These are phyloP conservation scores for Aspergillus incahuasiensis DNA, from an alignment of 495 filamentous ascomycete species.

Conservation along the genomic window DNA sequence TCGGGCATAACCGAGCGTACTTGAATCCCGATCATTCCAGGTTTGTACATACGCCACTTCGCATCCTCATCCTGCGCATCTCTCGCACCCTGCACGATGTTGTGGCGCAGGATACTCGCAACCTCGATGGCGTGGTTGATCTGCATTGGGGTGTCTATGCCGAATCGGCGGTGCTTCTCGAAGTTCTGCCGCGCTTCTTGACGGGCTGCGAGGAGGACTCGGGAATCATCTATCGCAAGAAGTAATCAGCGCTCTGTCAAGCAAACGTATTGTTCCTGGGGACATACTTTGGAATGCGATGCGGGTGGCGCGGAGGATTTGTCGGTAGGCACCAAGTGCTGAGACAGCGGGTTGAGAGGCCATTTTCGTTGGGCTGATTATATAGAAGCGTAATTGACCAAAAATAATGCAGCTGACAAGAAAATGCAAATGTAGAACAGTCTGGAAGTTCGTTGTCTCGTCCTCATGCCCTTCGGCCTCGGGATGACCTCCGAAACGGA, in stretches of 20 bases:
- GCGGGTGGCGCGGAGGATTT: constrained; percentile 74
- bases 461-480: not conserved
- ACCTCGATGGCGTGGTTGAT: constrained; percentile 80
- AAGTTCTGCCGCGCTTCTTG: constrained; percentile 67
- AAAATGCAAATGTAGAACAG: not conserved
- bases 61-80: constrained; percentile 46
- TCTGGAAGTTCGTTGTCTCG: not conserved
- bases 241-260: not conserved
- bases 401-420: not conserved
- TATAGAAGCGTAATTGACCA: not conserved
- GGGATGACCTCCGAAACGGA: constrained; percentile 27
- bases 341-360: constrained; percentile 37
- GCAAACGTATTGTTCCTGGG: not conserved
- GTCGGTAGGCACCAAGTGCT: constrained; percentile 75
- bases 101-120: constrained; percentile 71
- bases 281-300: constrained; percentile 76
- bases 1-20: not conserved
- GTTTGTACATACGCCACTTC: constrained; percentile 57
- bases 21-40: not conserved
- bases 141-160: constrained; percentile 46
- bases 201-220: constrained; percentile 63
- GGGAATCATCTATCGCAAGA: constrained; percentile 54
- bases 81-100: constrained; percentile 79
- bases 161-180: constrained; percentile 54
- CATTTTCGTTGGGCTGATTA: constrained; percentile 13